Base-by-base conservation (phyloP, 805 yeast genomes). In the Candida germanica region DNA sequence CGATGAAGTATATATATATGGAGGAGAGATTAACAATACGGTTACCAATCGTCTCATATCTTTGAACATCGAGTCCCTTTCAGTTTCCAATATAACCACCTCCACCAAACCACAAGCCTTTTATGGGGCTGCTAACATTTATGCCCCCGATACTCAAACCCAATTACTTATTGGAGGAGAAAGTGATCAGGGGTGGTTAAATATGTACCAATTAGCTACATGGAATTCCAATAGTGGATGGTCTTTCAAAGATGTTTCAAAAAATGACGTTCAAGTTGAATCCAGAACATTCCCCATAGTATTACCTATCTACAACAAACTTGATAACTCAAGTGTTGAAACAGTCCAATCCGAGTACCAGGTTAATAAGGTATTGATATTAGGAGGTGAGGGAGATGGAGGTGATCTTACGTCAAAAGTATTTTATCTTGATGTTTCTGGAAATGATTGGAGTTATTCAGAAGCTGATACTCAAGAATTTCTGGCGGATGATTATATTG, bases 141-240 rank as follows among this genome's bases (percentile, higher is more conserved):
- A 68, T 40, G 66, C 77, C 1, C 71, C 73, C 15, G 54, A 64
- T 20, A 68, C 75, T 7, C 68, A 61, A 35, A 61, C 73, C 3
- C 75, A 68, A 43, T 54, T 80, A 23, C 53, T 85, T 3, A 61
- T 85, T 27, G 94, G 93, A 0, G 94, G 95, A 3, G 66, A 65
- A 35, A 72, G 85, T 3, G 47, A 54, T 5, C 48, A 59, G 2
- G 87, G 87, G 0, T 83, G 89, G 87, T 73, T 83, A 23, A 73
- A 76, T 43, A 75, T 84, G 80, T 71, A 71, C 47, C 93, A 84
- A 56, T 59, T 83, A 13, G 91, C 93, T 0, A 56, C 81, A 2
- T 83, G 88, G 85, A 79, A 79, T 47, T 77, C 76, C 42, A 64
- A 67, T 32, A 61, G 84, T 6, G 73, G 73, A 0, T 86, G 94